Conservation (phyloP, 2,329 filamentous ascomycete species). For the Bipolaris gigantea region DNA sequence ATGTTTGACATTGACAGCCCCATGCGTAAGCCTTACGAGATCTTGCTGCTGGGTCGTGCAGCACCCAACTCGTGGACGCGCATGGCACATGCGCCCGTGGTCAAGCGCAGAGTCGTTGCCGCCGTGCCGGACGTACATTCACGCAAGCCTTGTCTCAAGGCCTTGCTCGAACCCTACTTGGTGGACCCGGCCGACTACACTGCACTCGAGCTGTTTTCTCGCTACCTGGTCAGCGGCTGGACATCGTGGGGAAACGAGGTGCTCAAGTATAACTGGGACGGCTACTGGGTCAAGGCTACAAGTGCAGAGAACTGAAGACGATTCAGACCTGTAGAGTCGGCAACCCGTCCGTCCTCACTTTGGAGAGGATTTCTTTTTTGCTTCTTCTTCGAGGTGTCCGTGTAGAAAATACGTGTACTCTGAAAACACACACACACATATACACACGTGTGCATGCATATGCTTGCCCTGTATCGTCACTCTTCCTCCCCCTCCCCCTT, state of each 20-base stretch:
- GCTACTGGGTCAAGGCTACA: constrained; percentile 49
- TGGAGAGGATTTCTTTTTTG: too few relatives aligned
- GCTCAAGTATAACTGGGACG: constrained; percentile 66
- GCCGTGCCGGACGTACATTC: constrained; percentile 77
- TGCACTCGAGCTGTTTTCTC: constrained; percentile 76
- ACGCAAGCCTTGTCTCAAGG: constrained; percentile 71
- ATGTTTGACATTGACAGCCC: constrained; percentile 61
- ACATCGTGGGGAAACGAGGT: constrained; percentile 78
- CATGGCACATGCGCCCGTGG: constrained; percentile 26
- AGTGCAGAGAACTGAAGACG: background rate
- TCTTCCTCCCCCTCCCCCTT: too few relatives aligned
- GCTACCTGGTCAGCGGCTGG: constrained; percentile 74
- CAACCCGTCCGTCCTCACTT: too few relatives aligned
- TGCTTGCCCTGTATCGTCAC: too few relatives aligned
- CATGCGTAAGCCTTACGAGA: constrained; percentile 78
- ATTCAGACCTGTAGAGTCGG: too few relatives aligned
- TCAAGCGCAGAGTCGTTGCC: constrained; percentile 62
- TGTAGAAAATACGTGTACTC: too few relatives aligned
- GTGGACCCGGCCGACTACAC: constrained; percentile 49
- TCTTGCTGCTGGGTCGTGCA: constrained; percentile 62
- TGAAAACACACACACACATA: too few relatives aligned
- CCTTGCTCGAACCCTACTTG: constrained; percentile 61
- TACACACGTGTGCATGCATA: too few relatives aligned
- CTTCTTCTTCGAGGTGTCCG: too few relatives aligned
- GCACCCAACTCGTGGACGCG: constrained; percentile 29